Conservation (phyloP, 768 basidiomycete genomes). For the Amanita pseudoporphyria region DNA sequence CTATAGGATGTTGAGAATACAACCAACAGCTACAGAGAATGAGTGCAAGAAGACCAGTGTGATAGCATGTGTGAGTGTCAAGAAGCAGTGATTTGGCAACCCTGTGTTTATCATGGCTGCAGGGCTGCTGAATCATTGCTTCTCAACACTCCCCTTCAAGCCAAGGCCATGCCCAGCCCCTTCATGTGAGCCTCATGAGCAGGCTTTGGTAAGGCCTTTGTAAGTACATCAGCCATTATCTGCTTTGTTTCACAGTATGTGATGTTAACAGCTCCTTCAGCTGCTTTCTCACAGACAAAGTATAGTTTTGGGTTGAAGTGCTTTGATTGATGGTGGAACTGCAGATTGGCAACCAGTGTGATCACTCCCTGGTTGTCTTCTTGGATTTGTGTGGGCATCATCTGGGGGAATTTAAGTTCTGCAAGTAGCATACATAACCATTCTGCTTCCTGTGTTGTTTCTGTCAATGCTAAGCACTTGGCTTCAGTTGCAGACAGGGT, state of each 20-base stretch:
- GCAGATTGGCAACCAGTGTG: constrained; percentile 9
- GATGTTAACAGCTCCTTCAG: not conserved
- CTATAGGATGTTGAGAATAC: too few species aligned
- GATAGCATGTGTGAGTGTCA: too few species aligned
- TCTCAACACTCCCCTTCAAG: too few species aligned
- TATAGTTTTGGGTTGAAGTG: not conserved
- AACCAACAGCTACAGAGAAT: too few species aligned
- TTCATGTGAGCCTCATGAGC: too few species aligned
- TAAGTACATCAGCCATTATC: not conserved
- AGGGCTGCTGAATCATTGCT: too few species aligned
- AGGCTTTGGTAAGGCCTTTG: not conserved
- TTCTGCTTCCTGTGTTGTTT: constrained; percentile 10
- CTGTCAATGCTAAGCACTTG: constrained; percentile 15
- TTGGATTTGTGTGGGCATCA: not conserved
- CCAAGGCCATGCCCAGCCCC: too few species aligned
- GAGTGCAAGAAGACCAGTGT: too few species aligned
- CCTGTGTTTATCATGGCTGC: too few species aligned
- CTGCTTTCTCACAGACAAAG: not conserved
- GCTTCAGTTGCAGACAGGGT: constrained; percentile 16
- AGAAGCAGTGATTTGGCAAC: too few species aligned
- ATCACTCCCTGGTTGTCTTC: constrained; percentile 11
- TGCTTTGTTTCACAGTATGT: not conserved
- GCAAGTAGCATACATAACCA: constrained; percentile 7
- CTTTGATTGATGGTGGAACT: constrained; percentile 5
- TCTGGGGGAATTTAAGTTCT: constrained; percentile 1